phyloP scores from a whole-genome alignment of 164 flowering plant species.

The Vitis rotundifolia region DNA sequence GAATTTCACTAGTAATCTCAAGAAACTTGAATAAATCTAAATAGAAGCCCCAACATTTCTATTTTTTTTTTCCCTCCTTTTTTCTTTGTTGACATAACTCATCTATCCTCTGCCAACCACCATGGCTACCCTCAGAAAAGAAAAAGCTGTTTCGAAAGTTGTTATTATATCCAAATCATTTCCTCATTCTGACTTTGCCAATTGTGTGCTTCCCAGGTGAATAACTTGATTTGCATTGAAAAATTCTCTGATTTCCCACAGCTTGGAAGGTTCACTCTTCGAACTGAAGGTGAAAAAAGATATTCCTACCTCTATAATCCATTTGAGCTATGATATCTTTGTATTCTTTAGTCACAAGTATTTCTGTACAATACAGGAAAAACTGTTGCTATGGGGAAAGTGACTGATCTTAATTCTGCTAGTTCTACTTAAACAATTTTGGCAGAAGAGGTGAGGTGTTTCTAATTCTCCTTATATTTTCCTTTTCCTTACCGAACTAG shows the following conservation, averaged over 20 bases:
- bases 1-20: too few relatives aligned
- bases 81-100: too few relatives aligned
- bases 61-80: too few relatives aligned
- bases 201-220: conserved; percentile 52
- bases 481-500: too few relatives aligned
- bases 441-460: conserved; percentile 25
- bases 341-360: neutral
- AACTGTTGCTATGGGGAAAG: conserved; percentile 89
- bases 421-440: conserved; percentile 38
- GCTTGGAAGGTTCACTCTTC: conserved; percentile 97
- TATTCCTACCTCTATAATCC: neutral
- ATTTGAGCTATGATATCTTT: neutral
- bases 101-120: too few relatives aligned
- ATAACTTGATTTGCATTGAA: conserved; percentile 80
- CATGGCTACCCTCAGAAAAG: too few relatives aligned
- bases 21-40: too few relatives aligned
- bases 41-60: too few relatives aligned
- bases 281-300: conserved; percentile 79
- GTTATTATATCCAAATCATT: neutral
- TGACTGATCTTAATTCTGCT: conserved; percentile 45
- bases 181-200: neutral
- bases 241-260: conserved; percentile 86
- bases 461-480: neutral
- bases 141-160: too few relatives aligned
- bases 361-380: conserved; percentile 49